phyloP scores from a whole-genome alignment of 352 stramenopile species.

The Thalassiosira mediterranea region DNA sequence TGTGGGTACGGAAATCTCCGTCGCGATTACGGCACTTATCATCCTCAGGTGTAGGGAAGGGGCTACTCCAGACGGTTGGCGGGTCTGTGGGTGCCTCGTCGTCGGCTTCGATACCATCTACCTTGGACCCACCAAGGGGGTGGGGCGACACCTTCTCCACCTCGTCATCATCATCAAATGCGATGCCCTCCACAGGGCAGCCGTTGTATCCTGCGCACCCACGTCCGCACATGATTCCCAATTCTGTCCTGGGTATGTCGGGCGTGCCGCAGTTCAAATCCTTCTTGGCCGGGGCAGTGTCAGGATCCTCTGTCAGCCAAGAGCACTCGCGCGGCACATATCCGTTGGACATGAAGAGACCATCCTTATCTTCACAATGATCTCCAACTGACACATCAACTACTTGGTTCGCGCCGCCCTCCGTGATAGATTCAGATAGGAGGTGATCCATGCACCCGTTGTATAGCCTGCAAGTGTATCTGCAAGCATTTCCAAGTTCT shows the following conservation, averaged over 20 bases:
- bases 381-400: constrained; percentile 40
- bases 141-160: constrained; percentile 9
- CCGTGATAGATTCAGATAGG: constrained; percentile 18
- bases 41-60: neutral
- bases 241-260: constrained; percentile 27
- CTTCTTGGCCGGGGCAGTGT: constrained; percentile 53
- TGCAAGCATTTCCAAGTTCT: constrained; percentile 44
- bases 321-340: constrained; percentile 34
- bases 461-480: constrained; percentile 52
- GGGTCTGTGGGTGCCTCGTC: neutral
- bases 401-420: constrained; percentile 12
- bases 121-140: neutral
- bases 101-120: constrained; percentile 1
- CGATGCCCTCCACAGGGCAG: constrained; percentile 1
- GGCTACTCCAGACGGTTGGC: neutral
- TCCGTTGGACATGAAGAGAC: constrained; percentile 42
- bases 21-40: neutral
- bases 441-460: constrained; percentile 54
- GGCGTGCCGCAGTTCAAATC: constrained; percentile 48
- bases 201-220: constrained; percentile 54
- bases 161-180: neutral
- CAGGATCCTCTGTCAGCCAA: constrained; percentile 48
- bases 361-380: constrained; percentile 40
- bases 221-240: constrained; percentile 45
- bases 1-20: constrained; percentile 5